Evolutionary conservation across 2,329 filamentous ascomycete species (phyloP).

Genomic region (Ophiostoma sp.): DNA sequence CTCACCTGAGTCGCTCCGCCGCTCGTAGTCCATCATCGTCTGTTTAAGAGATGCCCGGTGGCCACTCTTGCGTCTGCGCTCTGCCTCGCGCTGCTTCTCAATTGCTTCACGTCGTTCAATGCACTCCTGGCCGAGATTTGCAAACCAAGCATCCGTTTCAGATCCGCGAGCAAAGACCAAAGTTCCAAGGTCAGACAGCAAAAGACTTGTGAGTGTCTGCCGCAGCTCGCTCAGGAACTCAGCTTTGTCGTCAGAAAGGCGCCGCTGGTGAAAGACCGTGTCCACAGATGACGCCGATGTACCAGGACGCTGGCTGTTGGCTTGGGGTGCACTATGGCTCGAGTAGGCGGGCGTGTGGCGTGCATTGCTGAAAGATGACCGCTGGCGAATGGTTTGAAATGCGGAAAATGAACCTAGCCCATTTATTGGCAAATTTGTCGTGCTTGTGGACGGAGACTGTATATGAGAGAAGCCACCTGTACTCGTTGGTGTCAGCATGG

Average conservation of each 20-base stretch:
- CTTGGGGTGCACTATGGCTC: neutral
- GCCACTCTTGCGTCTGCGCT: slow-evolving; percentile 31
- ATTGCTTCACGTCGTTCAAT: slow-evolving; percentile 57
- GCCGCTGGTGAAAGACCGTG: slow-evolving; percentile 59
- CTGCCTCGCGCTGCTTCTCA: slow-evolving; percentile 40
- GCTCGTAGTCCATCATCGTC: slow-evolving; percentile 58
- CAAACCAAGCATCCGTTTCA: slow-evolving; percentile 88
- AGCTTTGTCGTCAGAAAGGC: slow-evolving; percentile 62
- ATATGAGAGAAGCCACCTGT: slow-evolving; percentile 51
- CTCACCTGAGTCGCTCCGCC: slow-evolving; percentile 57
- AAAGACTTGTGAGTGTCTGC: slow-evolving; percentile 73
- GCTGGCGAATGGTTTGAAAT: slow-evolving; percentile 7
- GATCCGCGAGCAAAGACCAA: slow-evolving; percentile 82
- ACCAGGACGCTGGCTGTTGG: slow-evolving; percentile 43
- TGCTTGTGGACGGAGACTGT: slow-evolving; percentile 58
- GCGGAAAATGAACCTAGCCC: slow-evolving; percentile 1
- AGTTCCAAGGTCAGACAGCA: slow-evolving; percentile 84
- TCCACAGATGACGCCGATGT: slow-evolving; percentile 64
- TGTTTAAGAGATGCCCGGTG: slow-evolving; percentile 40
- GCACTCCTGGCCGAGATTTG: slow-evolving; percentile 60
- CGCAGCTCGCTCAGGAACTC: slow-evolving; percentile 73
- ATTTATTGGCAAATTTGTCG: slow-evolving; percentile 49
- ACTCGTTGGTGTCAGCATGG: slow-evolving; percentile 52
- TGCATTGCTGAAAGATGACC: slow-evolving; percentile 25
- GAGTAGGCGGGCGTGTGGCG: slow-evolving; percentile 25